Conservation (phyloP, 2,329 filamentous ascomycete species). For the Neonectria punicea region DNA sequence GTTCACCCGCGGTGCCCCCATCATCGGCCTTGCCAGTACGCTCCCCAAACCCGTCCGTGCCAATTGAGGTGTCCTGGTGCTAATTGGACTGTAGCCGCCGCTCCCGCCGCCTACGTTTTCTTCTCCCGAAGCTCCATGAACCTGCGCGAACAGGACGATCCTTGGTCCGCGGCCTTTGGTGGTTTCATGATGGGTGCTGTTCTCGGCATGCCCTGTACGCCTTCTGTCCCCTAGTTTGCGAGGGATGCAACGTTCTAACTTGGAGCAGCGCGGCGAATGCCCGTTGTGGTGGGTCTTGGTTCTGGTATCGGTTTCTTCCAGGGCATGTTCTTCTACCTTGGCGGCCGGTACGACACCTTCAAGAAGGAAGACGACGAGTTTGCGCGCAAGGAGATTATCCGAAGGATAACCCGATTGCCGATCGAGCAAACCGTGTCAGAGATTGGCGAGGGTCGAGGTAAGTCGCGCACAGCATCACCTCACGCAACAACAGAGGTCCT, state of each 20-base stretch:
- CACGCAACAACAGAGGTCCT: slow-evolving; percentile 15
- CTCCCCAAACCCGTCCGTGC: background rate
- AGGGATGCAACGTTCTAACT: slow-evolving; percentile 27
- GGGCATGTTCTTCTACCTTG: slow-evolving; percentile 74
- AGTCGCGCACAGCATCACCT: slow-evolving; percentile 38
- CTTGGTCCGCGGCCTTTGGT: slow-evolving; percentile 77
- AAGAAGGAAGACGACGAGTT: slow-evolving; percentile 75
- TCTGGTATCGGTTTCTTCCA: slow-evolving; percentile 65
- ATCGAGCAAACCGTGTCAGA: slow-evolving; percentile 82
- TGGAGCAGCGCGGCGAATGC: slow-evolving; percentile 63
- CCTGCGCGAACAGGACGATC: slow-evolving; percentile 84
- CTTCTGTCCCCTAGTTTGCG: slow-evolving; percentile 13
- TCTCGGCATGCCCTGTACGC: slow-evolving; percentile 77
- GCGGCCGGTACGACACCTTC: slow-evolving; percentile 65
- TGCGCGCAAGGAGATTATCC: slow-evolving; percentile 77
- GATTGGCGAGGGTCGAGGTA: slow-evolving; percentile 89
- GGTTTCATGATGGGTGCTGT: slow-evolving; percentile 81
- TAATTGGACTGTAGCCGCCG: slow-evolving; percentile 54
- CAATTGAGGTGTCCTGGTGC: slow-evolving; percentile 35
- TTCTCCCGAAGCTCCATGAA: slow-evolving; percentile 81
- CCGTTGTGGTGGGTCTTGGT: slow-evolving; percentile 76
- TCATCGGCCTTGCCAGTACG: slow-evolving; percentile 65
- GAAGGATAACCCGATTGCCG: slow-evolving; percentile 78
- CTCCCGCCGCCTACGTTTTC: slow-evolving; percentile 81
- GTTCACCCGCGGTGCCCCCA: slow-evolving; percentile 80